Conservation (phyloP, 768 basidiomycete genomes). For the Hygrophoropsis aurantiaca region DNA sequence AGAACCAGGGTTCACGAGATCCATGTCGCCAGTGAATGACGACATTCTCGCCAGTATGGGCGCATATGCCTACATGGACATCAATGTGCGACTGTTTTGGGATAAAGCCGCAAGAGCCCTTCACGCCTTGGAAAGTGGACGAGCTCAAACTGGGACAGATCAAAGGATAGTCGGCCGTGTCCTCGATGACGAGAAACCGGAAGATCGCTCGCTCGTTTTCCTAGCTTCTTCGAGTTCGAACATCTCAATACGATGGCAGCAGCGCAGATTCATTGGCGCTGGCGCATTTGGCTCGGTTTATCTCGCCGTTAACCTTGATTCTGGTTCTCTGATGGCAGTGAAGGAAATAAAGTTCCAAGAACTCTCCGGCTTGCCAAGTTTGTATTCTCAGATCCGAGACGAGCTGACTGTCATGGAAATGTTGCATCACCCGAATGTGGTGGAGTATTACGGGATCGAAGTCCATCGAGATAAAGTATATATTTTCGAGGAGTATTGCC, state of each 20-base stretch:
- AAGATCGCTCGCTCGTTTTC: slow-evolving; percentile 92
- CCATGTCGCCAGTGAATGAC: slow-evolving; percentile 37
- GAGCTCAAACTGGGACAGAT: slow-evolving; percentile 60
- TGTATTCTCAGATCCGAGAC: slow-evolving; percentile 92
- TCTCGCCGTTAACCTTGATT: slow-evolving; percentile 93
- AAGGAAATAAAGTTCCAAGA: slow-evolving; percentile 99
- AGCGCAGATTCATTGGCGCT: slow-evolving; percentile 97
- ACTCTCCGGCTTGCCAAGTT: slow-evolving; percentile 79
- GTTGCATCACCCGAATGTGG: slow-evolving; percentile 95
- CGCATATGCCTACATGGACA: slow-evolving; percentile 51
- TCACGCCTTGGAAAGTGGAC: slow-evolving; percentile 61
- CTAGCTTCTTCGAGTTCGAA: slow-evolving; percentile 95
- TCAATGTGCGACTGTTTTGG: slow-evolving; percentile 73
- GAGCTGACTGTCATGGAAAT: slow-evolving; percentile 98
- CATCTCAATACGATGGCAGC: slow-evolving; percentile 96
- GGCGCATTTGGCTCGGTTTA: slow-evolving; percentile 99
- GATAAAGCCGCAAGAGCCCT: slow-evolving; percentile 65
- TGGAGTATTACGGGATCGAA: slow-evolving; percentile 98
- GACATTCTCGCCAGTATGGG: slow-evolving; percentile 22
- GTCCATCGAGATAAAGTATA: slow-evolving; percentile 98
- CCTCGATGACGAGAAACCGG: slow-evolving; percentile 88
- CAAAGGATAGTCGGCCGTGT: slow-evolving; percentile 87
- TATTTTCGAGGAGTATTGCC: slow-evolving; percentile 98
- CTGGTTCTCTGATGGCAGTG: slow-evolving; percentile 96
- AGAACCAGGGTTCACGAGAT: slow-evolving; percentile 51